Evolutionary conservation across 2,329 filamentous ascomycete genomes (phyloP), one percentile per base, ranked within the genome.

Genomic region (Cyclaneusma minus): DNA sequence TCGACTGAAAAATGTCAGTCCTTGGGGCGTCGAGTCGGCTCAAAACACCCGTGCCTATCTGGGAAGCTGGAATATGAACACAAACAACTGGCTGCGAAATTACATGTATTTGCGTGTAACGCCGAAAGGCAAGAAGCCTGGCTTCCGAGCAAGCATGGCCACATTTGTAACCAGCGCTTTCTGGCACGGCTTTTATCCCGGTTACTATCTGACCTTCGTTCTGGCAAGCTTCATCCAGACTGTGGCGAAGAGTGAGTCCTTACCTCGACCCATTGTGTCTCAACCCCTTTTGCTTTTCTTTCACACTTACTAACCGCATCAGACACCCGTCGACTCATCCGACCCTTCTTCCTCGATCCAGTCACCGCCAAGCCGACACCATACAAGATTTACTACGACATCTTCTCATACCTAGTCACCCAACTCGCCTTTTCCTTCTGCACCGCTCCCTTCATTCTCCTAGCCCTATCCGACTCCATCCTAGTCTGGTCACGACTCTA

Each of bases 111-210:
- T 98, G 24, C 75, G 89, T 13, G 89, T 98, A 3, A 98, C 89
- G 1, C 89, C 89, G 0, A 79, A 80, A 40, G 89, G 89, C 28
- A 89, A 84, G 61, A 98, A 95, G 51, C 89, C 89, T 7, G 89
- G 89, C 2, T 98, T 98, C 58, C 68, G 85, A 32, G 89, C 89
- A 26, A 95, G 80, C 43, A 58, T 98, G 58, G 83, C 84, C 17
- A 98, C 89, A 0, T 98, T 98, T 48, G 68, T 73, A 5, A 95
- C 89, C 12, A 93, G 84, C 44, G 87, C 89, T 3, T 76, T 95
- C 39, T 98, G 89, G 89, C 89, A 98, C 46, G 89, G 89, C 16
- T 98, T 98, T 54, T 91, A 92, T 40, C 87, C 89, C 0, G 89
- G 89, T 5, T 98, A 98, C 52, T 95, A 95, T 50, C 55, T 98